Conservation (phyloP, 257 asterid genomes). For the Solanum clarkiae region DNA sequence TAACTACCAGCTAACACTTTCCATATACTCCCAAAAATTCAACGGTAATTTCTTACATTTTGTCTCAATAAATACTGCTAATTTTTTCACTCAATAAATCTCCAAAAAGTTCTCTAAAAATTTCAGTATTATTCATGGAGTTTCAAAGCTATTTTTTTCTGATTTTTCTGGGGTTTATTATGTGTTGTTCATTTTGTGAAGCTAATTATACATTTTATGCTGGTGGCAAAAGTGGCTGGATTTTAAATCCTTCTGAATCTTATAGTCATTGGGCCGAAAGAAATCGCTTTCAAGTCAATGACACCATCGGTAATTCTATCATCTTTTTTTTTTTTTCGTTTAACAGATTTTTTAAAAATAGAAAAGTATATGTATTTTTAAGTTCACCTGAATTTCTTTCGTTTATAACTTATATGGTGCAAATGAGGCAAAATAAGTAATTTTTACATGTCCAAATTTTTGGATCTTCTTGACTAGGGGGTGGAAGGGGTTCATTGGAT, state of each 20-base stretch:
- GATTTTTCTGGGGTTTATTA: conserved; percentile 6
- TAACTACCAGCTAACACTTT: neutral
- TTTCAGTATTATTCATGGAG: neutral
- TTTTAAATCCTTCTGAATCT: conserved; percentile 12
- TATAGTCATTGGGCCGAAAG: conserved; percentile 24
- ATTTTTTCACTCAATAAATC: neutral
- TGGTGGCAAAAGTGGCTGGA: conserved; percentile 40
- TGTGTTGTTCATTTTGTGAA: conserved; percentile 10
- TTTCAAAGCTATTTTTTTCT: neutral
- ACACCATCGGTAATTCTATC: conserved; percentile 11
- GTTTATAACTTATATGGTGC: neutral
- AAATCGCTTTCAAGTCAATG: conserved; percentile 28
- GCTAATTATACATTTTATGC: conserved; percentile 21
- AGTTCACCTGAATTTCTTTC: no score
- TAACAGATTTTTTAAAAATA: no score
- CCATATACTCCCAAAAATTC: neutral
- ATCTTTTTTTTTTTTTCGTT: rapidly evolving
- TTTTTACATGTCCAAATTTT: neutral
- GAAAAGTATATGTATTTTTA: no score
- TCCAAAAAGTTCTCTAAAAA: neutral
- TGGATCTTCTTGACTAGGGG: neutral
- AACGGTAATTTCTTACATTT: neutral
- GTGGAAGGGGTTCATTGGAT: neutral
- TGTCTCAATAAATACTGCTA: neutral
- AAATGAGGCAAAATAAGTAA: neutral